Evolutionary conservation across 2,329 filamentous ascomycete genomes (phyloP).

Genomic region (Rutstroemia sp.): DNA sequence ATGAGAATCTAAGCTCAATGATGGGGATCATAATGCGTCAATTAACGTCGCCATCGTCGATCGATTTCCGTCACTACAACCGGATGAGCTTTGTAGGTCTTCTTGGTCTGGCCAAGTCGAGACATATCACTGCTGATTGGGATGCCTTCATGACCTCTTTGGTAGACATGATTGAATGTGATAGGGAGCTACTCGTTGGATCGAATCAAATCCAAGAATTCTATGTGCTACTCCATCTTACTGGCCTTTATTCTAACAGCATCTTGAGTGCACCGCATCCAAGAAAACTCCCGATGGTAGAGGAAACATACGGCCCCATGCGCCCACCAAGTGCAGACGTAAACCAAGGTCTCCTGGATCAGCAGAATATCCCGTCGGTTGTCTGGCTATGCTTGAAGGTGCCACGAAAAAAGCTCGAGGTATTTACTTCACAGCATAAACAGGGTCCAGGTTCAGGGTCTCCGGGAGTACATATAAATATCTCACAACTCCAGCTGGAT

Average conservation of each 20-base stretch:
- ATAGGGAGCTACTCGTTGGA: background rate
- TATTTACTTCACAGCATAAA: background rate
- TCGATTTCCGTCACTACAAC: background rate
- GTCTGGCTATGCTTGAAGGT: constrained; percentile 10
- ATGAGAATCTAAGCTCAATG: background rate
- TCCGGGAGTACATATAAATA: background rate
- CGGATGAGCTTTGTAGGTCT: background rate
- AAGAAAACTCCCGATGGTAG: background rate
- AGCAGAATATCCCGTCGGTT: constrained; percentile 1
- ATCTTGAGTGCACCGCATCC: background rate
- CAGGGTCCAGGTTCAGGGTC: background rate
- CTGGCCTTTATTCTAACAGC: background rate
- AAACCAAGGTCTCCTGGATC: background rate
- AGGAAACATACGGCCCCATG: background rate
- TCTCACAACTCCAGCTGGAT: background rate
- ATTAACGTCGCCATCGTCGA: background rate
- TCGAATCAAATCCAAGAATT: background rate
- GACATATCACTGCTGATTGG: background rate
- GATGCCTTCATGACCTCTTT: background rate
- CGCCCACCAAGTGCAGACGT: background rate
- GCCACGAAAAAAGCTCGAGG: background rate
- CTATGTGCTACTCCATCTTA: background rate
- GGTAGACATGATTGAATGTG: background rate
- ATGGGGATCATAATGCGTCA: background rate
- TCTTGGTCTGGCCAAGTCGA: background rate